phyloP scores from a whole-genome alignment of 2,329 filamentous ascomycete species.

The Westerdykella aurantiaca region DNA sequence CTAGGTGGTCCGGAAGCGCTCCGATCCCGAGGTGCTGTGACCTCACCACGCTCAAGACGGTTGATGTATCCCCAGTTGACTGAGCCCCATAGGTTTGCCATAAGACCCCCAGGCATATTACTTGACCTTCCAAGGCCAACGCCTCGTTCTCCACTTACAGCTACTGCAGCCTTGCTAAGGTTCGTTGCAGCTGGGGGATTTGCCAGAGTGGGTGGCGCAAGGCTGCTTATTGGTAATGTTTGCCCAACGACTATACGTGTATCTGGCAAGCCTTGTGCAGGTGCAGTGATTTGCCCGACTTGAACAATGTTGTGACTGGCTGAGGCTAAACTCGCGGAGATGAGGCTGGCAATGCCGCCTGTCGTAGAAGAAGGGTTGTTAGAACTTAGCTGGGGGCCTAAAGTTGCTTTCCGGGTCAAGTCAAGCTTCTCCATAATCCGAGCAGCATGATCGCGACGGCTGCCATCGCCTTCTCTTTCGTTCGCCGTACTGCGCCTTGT shows the following conservation, averaged over 20 bases:
- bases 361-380: constrained; percentile 43
- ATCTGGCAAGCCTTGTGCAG: constrained; percentile 33
- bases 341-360: constrained; percentile 73
- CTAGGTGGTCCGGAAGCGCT: constrained; percentile 33
- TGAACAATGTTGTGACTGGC: constrained; percentile 76
- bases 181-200: constrained; percentile 79
- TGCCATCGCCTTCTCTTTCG: constrained; percentile 63
- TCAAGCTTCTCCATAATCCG: constrained; percentile 92
- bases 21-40: constrained; percentile 26
- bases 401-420: constrained; percentile 72
- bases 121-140: constrained; percentile 58
- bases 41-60: constrained; percentile 52
- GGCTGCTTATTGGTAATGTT: constrained; percentile 54
- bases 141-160: constrained; percentile 70
- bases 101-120: constrained; percentile 72
- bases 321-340: constrained; percentile 67
- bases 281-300: constrained; percentile 47
- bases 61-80: constrained; percentile 72
- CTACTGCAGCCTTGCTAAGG: constrained; percentile 77
- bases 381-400: constrained; percentile 44
- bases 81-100: constrained; percentile 93
- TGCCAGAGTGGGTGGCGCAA: constrained; percentile 77
- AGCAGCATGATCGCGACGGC: constrained; percentile 71
- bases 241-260: constrained; percentile 33
- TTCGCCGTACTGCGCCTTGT: constrained; percentile 48